Percentiles rank a stretch among this genome's conserved stretches.
These are phyloP conservation scores for Balamuthia mandrillaris DNA, from an alignment of 208 protist species.

Conservation along the genomic window DNA sequence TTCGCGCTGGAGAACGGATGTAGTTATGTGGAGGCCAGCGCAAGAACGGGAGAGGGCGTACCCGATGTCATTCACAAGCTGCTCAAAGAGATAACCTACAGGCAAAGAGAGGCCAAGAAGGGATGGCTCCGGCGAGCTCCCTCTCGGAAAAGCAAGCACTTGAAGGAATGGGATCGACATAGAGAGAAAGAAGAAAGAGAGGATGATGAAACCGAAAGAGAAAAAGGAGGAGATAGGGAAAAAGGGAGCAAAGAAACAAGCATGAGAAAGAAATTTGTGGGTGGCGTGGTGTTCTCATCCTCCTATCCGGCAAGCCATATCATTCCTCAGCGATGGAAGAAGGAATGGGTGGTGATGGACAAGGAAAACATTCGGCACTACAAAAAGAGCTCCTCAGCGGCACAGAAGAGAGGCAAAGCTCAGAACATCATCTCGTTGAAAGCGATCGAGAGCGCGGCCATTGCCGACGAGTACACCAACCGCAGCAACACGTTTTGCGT, in stretches of 20 bases:
- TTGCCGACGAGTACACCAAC: neutral
- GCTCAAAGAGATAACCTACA: constrained; percentile 19
- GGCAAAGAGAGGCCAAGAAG: neutral
- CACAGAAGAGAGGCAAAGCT: neutral
- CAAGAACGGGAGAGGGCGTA: neutral
- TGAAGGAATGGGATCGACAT: neutral
- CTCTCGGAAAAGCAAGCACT: neutral
- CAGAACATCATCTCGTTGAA: neutral
- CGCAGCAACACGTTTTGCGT: neutral
- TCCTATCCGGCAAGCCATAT: too few species aligned
- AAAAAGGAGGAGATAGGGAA: neutral
- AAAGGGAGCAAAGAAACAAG: neutral
- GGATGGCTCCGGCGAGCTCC: neutral
- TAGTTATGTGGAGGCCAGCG: neutral
- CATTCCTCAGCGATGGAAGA: too few species aligned
- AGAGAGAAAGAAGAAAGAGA: neutral
- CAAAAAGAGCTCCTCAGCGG: neutral
- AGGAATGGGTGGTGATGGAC: neutral
- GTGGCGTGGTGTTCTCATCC: too few species aligned
- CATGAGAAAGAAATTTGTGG: neutral
- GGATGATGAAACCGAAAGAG: neutral
- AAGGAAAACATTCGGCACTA: constrained; percentile 6
- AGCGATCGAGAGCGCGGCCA: neutral
- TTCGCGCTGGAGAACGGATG: constrained; percentile 17
- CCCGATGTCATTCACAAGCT: neutral